A percentile compares a stretch with the other conserved stretches of the same genome.
Conservation (phyloP, 805 yeast genomes). For the Barnettozyma sucrosica region DNA sequence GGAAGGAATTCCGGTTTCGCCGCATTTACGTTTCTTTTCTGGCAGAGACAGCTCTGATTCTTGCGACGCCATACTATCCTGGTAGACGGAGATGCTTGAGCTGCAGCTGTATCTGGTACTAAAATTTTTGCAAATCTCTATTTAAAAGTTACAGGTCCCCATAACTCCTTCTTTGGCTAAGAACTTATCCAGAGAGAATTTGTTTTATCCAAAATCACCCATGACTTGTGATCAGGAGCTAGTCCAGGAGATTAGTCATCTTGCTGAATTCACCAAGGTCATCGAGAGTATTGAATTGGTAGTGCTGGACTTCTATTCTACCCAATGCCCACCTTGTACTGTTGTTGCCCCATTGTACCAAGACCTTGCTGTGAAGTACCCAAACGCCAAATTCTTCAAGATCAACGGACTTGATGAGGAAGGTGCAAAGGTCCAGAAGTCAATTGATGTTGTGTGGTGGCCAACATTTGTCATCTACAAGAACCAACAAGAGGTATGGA, state of each 20-base stretch:
- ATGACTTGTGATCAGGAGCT: conserved; percentile 7
- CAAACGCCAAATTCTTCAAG: conserved; percentile 20
- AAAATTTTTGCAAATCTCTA: not conserved
- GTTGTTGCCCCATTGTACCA: conserved; percentile 24
- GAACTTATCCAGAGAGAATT: not conserved
- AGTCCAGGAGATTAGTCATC: conserved; percentile 13
- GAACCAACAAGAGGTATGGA: conserved; percentile 21
- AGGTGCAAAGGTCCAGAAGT: conserved; percentile 18
- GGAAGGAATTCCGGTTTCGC: not conserved
- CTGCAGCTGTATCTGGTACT: not conserved
- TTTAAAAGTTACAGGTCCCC: not conserved
- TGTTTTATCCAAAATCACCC: not conserved
- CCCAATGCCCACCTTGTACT: conserved; percentile 22
- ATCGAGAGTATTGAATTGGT: conserved; percentile 12
- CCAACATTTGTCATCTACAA: conserved; percentile 24
- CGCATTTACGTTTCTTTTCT: not conserved
- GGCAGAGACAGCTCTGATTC: not conserved
- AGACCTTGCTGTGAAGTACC: conserved; percentile 15
- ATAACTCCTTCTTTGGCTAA: not conserved
- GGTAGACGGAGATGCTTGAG: not conserved
- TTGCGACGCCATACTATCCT: no score
- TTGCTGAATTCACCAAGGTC: conserved; percentile 12
- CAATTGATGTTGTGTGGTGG: conserved; percentile 25
- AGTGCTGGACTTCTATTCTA: conserved; percentile 23
- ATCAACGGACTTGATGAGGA: conserved; percentile 20